Conservation (phyloP, 2,329 filamentous ascomycete species). For the Fusarium sublunatum region DNA sequence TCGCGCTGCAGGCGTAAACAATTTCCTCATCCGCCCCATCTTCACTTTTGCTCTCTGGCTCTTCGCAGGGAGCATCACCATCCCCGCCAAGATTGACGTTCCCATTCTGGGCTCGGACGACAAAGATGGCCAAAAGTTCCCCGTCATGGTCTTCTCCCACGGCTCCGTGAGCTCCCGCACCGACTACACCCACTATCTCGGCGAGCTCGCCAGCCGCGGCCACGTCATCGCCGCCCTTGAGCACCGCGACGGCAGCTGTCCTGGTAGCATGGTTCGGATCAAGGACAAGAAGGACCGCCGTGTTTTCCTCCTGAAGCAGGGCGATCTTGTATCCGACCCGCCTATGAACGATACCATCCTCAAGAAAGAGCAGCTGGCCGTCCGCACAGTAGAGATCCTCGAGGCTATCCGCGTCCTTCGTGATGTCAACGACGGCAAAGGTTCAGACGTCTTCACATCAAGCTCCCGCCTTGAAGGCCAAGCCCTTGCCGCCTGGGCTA, state of each 20-base stretch:
- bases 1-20: conserved; percentile 57
- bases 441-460: conserved; percentile 47
- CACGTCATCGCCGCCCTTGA: conserved; percentile 62
- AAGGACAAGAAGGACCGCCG: conserved; percentile 46
- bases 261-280: conserved; percentile 56
- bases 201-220: conserved; percentile 62
- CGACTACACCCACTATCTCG: conserved; percentile 64
- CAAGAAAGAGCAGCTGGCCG: conserved; percentile 60
- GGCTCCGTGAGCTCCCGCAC: conserved; percentile 62
- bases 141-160: conserved; percentile 64
- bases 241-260: conserved; percentile 64
- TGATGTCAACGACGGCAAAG: conserved; percentile 55
- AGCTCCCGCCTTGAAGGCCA: conserved; percentile 62
- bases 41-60: conserved; percentile 57
- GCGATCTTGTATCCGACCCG: conserved; percentile 49
- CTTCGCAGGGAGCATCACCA: conserved; percentile 57
- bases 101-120: conserved; percentile 51
- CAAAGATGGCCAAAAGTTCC: conserved; percentile 48
- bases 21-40: conserved; percentile 56
- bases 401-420: conserved; percentile 57
- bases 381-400: conserved; percentile 63
- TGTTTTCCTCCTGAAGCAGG: conserved; percentile 51
- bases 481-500: conserved; percentile 61
- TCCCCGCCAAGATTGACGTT: conserved; percentile 61
- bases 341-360: conserved; percentile 53